Evolutionary conservation across 129 eudicot genomes (phyloP), one percentile per base, ranked within the genome.

Genomic region (Arctium minus): DNA sequence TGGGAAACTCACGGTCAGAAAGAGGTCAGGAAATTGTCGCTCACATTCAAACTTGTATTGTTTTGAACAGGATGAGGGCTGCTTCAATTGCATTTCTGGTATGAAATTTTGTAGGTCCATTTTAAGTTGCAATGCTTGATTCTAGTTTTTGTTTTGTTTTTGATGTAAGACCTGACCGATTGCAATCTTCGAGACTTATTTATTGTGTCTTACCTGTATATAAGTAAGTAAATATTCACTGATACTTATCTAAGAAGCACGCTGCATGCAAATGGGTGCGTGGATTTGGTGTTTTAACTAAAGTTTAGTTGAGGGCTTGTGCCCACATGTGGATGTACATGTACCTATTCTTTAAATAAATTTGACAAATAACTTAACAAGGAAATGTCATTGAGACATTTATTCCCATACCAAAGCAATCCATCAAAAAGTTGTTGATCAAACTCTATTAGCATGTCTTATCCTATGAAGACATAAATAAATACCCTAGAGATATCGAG

Each of bases 21-120:
- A 84, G 82, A 89, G 89, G 53, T 68, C 86, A 18, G 92, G 84
- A 56, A 89, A 80, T 78, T 73, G 90, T 77, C 90, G 73, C 30
- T 86, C 90, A 56, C 96, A 89, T 86, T 83, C 94, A 73, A 89
- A 89, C 89, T 84, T 79, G 76, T 91, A 82, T 83, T 92, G 89
- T 42, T 89, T 87, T 86, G 71, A 88, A 72, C 94, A 87, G 71
- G 89, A 94, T 68, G 93, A 89, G 33, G 85, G 87, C 75, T 91
- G 89, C 90, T 89, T 82, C 89, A 92, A 88, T 84, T 89, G 88
- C 72, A 81, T 71, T 77, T 77, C 92, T 82, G 98, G 97, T 90
- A 79, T 70, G 82, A 39, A 74, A 42, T 37, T 50, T 76, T 44
- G 36, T 40, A 38, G 79, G 33, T 53, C 53, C 35, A 56, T 17